These are phyloP conservation scores for barley (Hordeum vulgare) DNA, from an alignment of 176 grass and related monocot genomes.

Conservation along the genomic window MorexV3_pseudomolecules_assembly NC_058519.1:19973861-19974360, in stretches of 20 bases:
- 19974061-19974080: neutral
- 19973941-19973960: neutral
- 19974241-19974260: conserved; percentile 19
- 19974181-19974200: conserved; percentile 84
- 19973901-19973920: neutral
- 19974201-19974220: conserved; percentile 44
- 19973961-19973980: neutral
- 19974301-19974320: neutral
- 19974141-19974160: conserved; percentile 73
- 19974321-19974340: conserved; percentile 8
- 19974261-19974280: conserved; percentile 47
- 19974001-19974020: neutral
- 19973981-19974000: neutral
- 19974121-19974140: conserved; percentile 48
- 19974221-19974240: conserved; percentile 31
- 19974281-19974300: conserved; percentile 46
- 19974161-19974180: conserved; percentile 90
- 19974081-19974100: neutral
- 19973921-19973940: neutral
- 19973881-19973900: neutral
- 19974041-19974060: neutral
- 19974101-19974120: neutral
- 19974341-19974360: neutral
- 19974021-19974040: neutral
- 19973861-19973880: neutral